phyloP scores from a whole-genome alignment of 148 eudicot species.

The Chenopodium berlandieri region DNA sequence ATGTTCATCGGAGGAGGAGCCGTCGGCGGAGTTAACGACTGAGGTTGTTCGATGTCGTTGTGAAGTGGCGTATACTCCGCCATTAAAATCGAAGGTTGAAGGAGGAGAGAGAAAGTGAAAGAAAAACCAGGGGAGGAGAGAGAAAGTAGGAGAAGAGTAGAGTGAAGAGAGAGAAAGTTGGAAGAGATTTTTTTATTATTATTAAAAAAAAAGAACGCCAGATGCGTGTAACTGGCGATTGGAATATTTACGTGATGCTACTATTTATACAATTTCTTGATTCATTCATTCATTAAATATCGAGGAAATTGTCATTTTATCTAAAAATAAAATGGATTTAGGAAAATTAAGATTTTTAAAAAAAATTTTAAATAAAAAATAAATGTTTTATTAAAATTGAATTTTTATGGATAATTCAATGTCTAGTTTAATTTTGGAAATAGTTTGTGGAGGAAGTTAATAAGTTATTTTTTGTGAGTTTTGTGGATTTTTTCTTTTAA shows the following conservation, averaged over 20 bases:
- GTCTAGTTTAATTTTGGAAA: too few species aligned
- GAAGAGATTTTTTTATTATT: too few species aligned
- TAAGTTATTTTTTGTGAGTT: neutral
- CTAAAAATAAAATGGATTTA: too few species aligned
- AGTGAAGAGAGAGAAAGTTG: neutral
- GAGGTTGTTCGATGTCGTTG: constrained; percentile 30
- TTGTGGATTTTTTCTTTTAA: neutral
- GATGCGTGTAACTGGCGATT: constrained; percentile 30
- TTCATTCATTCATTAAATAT: too few species aligned
- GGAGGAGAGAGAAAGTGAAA: neutral
- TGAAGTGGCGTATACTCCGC: constrained; percentile 39
- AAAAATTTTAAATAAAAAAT: too few species aligned
- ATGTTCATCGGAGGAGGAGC: constrained; percentile 21
- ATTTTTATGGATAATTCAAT: too few species aligned
- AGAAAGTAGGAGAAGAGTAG: neutral
- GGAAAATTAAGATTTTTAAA: too few species aligned
- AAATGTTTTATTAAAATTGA: too few species aligned
- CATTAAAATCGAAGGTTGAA: constrained; percentile 20
- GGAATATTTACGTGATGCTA: constrained; percentile 16
- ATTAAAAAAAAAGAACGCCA: neutral
- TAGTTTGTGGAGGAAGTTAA: neutral
- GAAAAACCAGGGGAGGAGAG: constrained; percentile 11
- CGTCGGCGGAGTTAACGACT: neutral
- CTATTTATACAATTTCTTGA: neutral
- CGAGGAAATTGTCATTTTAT: too few species aligned